These are phyloP conservation scores for Plasmodium relictum DNA, from an alignment of 169 alveolate genomes.

Conservation along the genomic window DNA sequence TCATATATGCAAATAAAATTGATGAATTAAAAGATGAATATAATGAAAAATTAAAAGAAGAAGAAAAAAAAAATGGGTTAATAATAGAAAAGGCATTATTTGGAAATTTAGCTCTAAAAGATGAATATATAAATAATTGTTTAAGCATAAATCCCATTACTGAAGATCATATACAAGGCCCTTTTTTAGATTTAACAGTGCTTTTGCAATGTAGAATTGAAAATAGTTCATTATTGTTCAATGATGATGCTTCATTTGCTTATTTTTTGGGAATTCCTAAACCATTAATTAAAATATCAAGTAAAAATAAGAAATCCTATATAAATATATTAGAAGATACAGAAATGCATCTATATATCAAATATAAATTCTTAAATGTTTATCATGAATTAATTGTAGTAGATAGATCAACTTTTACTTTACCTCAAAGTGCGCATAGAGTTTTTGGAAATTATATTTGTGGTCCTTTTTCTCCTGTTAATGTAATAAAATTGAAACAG, in stretches of 20 bases:
- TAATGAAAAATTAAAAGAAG: conserved; percentile 33
- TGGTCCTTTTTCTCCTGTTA: conserved; percentile 73
- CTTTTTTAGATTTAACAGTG: conserved; percentile 43
- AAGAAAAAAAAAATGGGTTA: conserved; percentile 41
- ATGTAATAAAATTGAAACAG: conserved; percentile 48
- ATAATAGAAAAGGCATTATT: conserved; percentile 65
- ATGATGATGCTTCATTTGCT: conserved; percentile 66
- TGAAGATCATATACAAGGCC: conserved; percentile 61
- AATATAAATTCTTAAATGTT: conserved; percentile 63
- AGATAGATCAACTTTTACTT: conserved; percentile 50
- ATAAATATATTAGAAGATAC: conserved; percentile 46
- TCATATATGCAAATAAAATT: conserved; percentile 45
- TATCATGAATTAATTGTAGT: conserved; percentile 66
- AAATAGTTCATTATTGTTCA: conserved; percentile 49
- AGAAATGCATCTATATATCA: conserved; percentile 67
- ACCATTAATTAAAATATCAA: conserved; percentile 53
- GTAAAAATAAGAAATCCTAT: conserved; percentile 13
- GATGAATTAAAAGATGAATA: conserved; percentile 36
- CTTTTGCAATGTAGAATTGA: conserved; percentile 55
- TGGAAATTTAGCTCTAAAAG: conserved; percentile 60
- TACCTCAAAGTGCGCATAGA: conserved; percentile 71
- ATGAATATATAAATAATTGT: conserved; percentile 47
- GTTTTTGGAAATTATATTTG: conserved; percentile 45
- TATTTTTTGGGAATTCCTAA: conserved; percentile 58
- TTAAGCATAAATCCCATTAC: conserved; percentile 35